Evolutionary conservation across 176 grass and related monocot genomes (phyloP), one percentile per base, ranked within the genome.

Genomic region (Themeda triandra): DNA sequence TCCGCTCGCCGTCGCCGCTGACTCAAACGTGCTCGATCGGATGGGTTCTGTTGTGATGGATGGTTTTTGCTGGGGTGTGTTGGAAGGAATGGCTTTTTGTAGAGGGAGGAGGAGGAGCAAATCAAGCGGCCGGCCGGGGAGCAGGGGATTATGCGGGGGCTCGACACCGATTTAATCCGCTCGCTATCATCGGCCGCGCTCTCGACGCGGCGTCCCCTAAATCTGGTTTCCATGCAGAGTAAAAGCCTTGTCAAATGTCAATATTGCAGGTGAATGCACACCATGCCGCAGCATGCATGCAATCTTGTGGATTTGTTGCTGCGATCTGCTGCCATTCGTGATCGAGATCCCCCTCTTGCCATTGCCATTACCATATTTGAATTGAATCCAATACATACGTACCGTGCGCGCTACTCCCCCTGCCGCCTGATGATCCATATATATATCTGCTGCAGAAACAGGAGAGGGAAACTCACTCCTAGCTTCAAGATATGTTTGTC

Each of bases 81-180:
- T 2, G 24, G 62, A 15, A 65, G 28, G 17, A 19, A 32, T 25
- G 21, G 53, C 8, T 19, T 45, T 79, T 28, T 80, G 45, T 80
- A 80, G 40, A 29, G 58, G 13, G 14, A 30, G 13, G 51, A 51
- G 10, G 14, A 13, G 14, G 76, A 44, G 60, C 15, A 78, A 30
- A 78, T 78, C 28, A 28, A 42, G 24, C 11, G 11, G 2, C 44
- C 44, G 44, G 13, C 48, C 48, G 32, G n/a, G 30, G 75, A 2
- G 6, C 56, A 78, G 75, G 77, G 76, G 77, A 79, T 65, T 45
- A 44, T 65, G 77, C 62, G 37, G 18, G 9, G 77, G 14, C 17
- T 17, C 24, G 37, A 44, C 21, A 79, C 33, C 53, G 76, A 64
- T 44, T 29, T 18, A 36, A 63, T 63, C 36, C 21, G 69, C 3